Conservation (phyloP, 257 asterid species). For the Nicotiana tabacum region DNA sequence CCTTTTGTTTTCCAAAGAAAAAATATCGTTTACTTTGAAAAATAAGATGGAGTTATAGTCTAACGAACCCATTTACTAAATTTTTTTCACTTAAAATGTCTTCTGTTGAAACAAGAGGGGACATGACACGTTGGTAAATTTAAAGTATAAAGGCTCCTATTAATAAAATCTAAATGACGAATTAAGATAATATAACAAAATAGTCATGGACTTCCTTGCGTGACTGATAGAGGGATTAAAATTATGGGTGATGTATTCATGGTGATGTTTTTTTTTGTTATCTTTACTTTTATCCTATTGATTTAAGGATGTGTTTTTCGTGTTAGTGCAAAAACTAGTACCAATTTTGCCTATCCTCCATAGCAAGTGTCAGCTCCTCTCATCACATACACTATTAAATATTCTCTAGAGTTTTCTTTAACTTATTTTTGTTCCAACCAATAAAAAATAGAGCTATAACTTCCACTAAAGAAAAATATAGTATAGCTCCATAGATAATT, state of each 20-base stretch:
- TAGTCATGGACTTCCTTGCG: not conserved
- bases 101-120: not conserved
- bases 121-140: not conserved
- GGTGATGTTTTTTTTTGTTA: not conserved
- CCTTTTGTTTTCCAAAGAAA: not conserved
- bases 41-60: not conserved
- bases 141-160: not conserved
- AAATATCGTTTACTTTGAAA: not conserved
- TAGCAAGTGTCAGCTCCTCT: not conserved
- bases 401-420: not conserved
- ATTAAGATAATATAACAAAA: not conserved
- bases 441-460: not conserved
- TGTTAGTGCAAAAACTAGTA: not conserved
- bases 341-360: not conserved
- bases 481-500: not conserved
- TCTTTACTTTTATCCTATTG: not conserved
- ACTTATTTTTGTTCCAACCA: not conserved
- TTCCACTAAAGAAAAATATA: not conserved
- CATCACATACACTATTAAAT: not conserved
- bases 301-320: not conserved
- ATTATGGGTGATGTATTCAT: not conserved
- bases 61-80: not conserved
- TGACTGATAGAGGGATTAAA: not conserved
- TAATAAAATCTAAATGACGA: not conserved
- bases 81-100: not conserved